A percentile compares a stretch with the other conserved stretches of the same genome.
These are phyloP conservation scores for Rhodotorula paludigena DNA, from an alignment of 768 basidiomycete species.

Conservation along the genomic window DNA sequence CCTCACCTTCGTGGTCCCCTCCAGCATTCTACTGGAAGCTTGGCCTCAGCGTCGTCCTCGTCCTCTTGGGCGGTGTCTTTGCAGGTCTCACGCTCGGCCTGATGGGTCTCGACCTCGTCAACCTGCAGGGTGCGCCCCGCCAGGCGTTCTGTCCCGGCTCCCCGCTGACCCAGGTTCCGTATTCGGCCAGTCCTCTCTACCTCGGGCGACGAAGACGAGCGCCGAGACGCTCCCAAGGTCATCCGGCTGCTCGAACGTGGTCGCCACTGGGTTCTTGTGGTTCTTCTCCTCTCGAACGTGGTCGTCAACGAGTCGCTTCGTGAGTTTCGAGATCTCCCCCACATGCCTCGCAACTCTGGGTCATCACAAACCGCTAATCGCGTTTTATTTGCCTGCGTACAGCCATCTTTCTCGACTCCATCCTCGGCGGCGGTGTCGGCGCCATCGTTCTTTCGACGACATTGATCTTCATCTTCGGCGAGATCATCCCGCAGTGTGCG, in stretches of 20 bases:
- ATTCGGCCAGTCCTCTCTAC: conserved; percentile 28
- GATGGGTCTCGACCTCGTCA: conserved; percentile 49
- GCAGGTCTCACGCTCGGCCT: conserved; percentile 55
- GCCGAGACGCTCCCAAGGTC: conserved; percentile 50
- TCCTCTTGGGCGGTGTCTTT: conserved; percentile 82
- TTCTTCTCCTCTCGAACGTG: conserved; percentile 82
- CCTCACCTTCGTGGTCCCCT: neutral
- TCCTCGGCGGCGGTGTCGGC: conserved; percentile 51
- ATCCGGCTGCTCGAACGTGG: conserved; percentile 58
- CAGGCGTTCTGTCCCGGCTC: neutral
- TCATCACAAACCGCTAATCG: neutral
- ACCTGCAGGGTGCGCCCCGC: conserved; percentile 12
- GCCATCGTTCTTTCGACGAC: conserved; percentile 47
- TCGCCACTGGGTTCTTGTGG: conserved; percentile 90
- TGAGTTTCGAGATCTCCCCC: neutral
- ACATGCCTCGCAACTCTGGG: neutral
- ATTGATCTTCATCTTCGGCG: conserved; percentile 50
- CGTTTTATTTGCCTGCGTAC: neutral
- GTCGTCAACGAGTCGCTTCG: conserved; percentile 51
- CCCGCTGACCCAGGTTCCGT: neutral
- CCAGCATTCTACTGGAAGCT: conserved; percentile 69
- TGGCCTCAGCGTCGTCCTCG: conserved; percentile 61
- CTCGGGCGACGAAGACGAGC: conserved; percentile 38
- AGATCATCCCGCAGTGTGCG: conserved; percentile 59
- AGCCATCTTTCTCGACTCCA: conserved; percentile 50